phyloP scores from a whole-genome alignment of 768 basidiomycete genomes.

The Daedaleopsis nitida region DNA sequence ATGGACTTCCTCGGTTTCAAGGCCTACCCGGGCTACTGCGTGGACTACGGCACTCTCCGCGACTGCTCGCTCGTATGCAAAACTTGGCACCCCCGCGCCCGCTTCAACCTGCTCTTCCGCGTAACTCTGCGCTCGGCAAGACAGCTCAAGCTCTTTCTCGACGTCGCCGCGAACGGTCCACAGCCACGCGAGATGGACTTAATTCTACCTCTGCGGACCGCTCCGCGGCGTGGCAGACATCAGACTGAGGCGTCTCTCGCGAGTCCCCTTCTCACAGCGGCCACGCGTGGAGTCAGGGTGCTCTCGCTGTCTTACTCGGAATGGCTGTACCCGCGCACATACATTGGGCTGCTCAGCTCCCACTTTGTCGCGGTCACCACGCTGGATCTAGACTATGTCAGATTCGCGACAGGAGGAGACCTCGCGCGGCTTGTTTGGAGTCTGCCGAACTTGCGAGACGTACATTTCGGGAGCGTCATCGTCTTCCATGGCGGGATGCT shows the following conservation, averaged over 20 bases:
- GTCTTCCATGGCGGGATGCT: neutral
- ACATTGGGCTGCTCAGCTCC: neutral
- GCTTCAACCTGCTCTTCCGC: constrained; percentile 17
- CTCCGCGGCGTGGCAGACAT: neutral
- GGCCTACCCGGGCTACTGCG: neutral
- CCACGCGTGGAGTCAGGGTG: neutral
- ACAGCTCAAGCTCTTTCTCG: neutral
- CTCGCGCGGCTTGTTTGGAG: neutral
- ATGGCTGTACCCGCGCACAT: neutral
- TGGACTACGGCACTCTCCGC: constrained; percentile 13
- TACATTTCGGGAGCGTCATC: neutral
- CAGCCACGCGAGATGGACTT: neutral
- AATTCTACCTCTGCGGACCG: neutral
- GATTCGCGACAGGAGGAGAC: neutral
- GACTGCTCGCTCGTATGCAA: constrained; percentile 22
- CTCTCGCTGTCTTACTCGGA: neutral
- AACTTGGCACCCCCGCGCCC: constrained; percentile 23
- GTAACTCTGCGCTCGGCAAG: neutral
- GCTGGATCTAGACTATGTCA: neutral
- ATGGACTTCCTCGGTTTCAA: neutral
- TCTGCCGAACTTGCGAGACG: neutral
- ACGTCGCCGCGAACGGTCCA: neutral
- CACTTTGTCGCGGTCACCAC: neutral
- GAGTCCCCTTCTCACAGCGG: neutral
- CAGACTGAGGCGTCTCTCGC: neutral